Base-by-base conservation (phyloP, 768 basidiomycete genomes). In the Pleurotus cornucopiae region DNA sequence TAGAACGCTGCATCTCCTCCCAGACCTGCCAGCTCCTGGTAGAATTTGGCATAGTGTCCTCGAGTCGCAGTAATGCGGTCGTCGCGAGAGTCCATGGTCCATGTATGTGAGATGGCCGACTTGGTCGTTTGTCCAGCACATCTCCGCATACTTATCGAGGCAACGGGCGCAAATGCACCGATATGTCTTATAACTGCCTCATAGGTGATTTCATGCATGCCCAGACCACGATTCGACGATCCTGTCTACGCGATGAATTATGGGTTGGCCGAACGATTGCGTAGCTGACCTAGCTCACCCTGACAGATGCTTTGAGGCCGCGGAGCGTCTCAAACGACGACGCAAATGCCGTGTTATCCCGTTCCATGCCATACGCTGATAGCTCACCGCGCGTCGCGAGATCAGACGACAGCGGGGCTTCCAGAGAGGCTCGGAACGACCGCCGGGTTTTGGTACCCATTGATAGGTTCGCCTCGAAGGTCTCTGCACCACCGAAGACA, bases 401-500 rank as follows among this genome's bases (percentile, higher is more conserved):
- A 56, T 77, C 69, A 9, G 77, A 67, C 0, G 82, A 77, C 40
- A 92, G 67, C 1, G 91, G 91, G 0, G 83, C 72, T 0, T 79
- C 76, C 1, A 88, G 68, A 9, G 86, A 72, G 43, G 85, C 88
- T 57, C 91, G 81, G 70, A 91, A 95, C 0, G 94, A 84, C 54
- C 85, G 84, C 56, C 85, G 83, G 0, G 94, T 98, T 65, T 89
- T 88, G 2, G 95, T 96, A 0, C 95, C 96, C 14, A 88, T 75
- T 1, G 94, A 83, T 9, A 91, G 68, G 52, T 89, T 89, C 12
- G 88, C 91, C 64, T 92, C 88, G 49, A 98, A 75, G 0, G 83
- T 82, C 69, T 99, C 96, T 13, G 89, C 96, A 5, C 93, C 90
- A 21, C 96, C 96, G 62, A 98, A 89, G 4, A 89, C 81, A 69